Evolutionary conservation across 306 rosid species (phyloP).

Genomic region (Cicer bijugum): DNA sequence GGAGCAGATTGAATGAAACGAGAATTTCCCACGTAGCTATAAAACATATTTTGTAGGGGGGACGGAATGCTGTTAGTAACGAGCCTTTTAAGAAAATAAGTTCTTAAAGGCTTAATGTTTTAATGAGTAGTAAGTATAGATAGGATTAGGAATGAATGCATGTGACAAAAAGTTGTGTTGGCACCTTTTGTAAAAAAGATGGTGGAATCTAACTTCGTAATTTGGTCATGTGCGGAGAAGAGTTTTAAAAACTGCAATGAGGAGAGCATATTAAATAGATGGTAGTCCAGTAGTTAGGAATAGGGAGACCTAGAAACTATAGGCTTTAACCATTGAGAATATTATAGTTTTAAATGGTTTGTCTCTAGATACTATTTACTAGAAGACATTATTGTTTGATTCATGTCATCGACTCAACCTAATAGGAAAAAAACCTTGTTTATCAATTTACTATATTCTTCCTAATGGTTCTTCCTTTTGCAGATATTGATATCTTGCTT

Average conservation of each 20-base stretch:
- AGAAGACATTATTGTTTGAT: constrained; percentile 12
- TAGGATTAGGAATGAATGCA: constrained; percentile 8
- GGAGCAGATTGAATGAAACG: neutral
- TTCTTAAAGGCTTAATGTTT: neutral
- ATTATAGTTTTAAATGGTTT: constrained; percentile 11
- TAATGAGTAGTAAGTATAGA: neutral
- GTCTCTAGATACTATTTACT: neutral
- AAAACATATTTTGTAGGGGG: neutral
- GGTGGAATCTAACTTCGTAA: constrained; percentile 3
- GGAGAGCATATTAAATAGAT: neutral
- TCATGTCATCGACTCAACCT: neutral
- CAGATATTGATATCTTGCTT: constrained; percentile 97
- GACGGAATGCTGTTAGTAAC: constrained; percentile 1
- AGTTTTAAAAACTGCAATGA: neutral
- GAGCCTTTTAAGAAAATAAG: neutral
- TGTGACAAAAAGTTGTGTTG: neutral
- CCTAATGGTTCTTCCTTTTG: constrained; percentile 39
- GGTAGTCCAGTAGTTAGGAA: neutral
- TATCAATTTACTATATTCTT: constrained; percentile 38
- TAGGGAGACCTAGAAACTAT: neutral
- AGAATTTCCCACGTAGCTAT: neutral
- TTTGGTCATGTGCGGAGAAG: neutral
- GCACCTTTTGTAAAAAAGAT: neutral
- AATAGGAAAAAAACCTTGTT: constrained; percentile 2
- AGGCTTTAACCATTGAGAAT: constrained; percentile 13